These are phyloP conservation scores for Tricholoma sp. DNA, from an alignment of 768 basidiomycete genomes.

Conservation along the genomic window DNA sequence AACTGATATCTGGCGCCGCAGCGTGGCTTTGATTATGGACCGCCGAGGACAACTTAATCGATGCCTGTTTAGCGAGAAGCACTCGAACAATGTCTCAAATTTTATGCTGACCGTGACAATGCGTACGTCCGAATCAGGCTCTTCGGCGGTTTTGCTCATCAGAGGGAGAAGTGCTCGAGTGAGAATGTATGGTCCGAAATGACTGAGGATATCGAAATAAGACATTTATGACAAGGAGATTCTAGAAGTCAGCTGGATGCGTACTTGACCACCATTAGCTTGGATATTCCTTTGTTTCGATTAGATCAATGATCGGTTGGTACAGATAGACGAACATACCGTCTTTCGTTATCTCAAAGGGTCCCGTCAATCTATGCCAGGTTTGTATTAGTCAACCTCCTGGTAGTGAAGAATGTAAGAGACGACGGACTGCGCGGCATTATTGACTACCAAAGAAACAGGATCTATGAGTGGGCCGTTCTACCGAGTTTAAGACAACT, in stretches of 20 bases:
- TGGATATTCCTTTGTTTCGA: constrained; percentile 7
- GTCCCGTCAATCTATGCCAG: constrained; percentile 11
- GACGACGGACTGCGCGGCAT: constrained; percentile 17
- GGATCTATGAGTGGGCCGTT: not conserved
- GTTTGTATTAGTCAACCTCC: not conserved
- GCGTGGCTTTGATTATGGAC: constrained; percentile 19
- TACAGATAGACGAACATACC: constrained; percentile 9
- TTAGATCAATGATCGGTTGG: not conserved
- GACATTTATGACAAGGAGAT: not conserved
- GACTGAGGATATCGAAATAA: constrained; percentile 12
- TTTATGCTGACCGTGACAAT: constrained; percentile 19
- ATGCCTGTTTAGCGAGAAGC: not conserved
- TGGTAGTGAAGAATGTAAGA: not conserved
- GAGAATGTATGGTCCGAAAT: constrained; percentile 25
- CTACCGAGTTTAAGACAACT: not conserved
- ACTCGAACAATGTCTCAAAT: not conserved
- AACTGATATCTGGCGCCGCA: constrained; percentile 20
- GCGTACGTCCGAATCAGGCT: constrained; percentile 25
- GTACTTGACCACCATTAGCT: constrained; percentile 21
- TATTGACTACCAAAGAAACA: constrained; percentile 16
- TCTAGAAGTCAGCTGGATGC: not conserved
- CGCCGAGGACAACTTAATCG: constrained; percentile 19
- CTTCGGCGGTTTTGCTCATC: constrained; percentile 22
- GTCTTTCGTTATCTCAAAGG: constrained; percentile 18
- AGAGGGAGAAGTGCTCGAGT: constrained; percentile 24